phyloP scores from a whole-genome alignment of 306 rosid species.

The Luffa aegyptiaca region DNA sequence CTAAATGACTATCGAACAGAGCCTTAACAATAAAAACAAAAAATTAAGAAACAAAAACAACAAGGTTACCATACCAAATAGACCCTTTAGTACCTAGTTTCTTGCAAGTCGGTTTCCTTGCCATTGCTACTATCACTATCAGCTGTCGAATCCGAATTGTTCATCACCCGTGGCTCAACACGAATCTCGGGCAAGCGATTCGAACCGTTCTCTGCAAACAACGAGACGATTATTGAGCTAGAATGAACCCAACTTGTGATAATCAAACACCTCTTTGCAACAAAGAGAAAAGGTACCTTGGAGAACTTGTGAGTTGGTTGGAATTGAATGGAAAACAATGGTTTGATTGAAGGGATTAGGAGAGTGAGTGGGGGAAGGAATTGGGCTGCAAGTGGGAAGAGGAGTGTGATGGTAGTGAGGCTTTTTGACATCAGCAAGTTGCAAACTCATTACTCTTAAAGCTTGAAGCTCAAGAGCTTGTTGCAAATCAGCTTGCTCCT shows the following conservation, averaged over 20 bases:
- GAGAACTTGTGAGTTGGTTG: constrained; percentile 24
- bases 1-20: too few relatives aligned
- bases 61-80: not conserved
- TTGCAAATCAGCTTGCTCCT: constrained; percentile 85
- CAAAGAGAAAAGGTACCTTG: constrained; percentile 2
- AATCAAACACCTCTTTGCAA: not conserved
- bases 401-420: constrained; percentile 36
- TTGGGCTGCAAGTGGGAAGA: constrained; percentile 48
- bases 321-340: constrained; percentile 34
- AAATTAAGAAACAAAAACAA: not conserved
- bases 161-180: not conserved
- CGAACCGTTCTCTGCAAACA: not conserved
- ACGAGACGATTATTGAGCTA: not conserved
- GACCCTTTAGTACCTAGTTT: not conserved
- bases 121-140: not conserved
- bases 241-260: not conserved
- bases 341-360: constrained; percentile 45
- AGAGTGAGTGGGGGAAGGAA: constrained; percentile 63
- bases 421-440: constrained; percentile 80
- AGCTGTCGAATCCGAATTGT: not conserved
- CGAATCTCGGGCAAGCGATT: not conserved
- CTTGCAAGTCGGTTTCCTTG: constrained; percentile 1
- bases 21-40: too few relatives aligned
- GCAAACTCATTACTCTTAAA: constrained; percentile 69
- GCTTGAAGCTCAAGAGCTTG: constrained; percentile 84